phyloP scores from a whole-genome alignment of 2,329 filamentous ascomycete genomes.

The Elsinoe necatrix region DNA sequence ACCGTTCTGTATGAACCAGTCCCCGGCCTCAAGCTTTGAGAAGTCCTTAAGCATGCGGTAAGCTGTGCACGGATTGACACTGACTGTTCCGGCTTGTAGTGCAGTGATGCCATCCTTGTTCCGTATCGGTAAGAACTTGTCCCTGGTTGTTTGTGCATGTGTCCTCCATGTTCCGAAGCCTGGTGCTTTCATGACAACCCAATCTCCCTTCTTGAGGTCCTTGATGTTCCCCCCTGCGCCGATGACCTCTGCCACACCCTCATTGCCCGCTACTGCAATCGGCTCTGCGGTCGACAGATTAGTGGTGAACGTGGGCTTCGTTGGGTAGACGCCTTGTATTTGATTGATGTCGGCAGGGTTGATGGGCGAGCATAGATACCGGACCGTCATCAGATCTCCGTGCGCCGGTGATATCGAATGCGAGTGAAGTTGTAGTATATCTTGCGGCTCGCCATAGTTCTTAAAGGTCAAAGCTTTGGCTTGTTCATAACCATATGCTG shows the following conservation, averaged over 20 bases:
- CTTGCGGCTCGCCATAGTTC: slow-evolving; percentile 63
- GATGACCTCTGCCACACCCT: slow-evolving; percentile 87
- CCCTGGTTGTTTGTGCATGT: slow-evolving; percentile 60
- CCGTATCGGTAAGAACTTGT: slow-evolving; percentile 59
- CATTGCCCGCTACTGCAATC: slow-evolving; percentile 75
- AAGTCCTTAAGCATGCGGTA: slow-evolving; percentile 90
- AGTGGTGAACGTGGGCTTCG: slow-evolving; percentile 68
- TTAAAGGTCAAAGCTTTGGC: slow-evolving; percentile 73
- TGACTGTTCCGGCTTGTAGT: slow-evolving; percentile 76
- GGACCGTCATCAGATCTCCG: slow-evolving; percentile 64
- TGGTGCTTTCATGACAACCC: slow-evolving; percentile 79
- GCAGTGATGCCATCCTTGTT: slow-evolving; percentile 62
- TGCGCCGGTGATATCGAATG: slow-evolving; percentile 71
- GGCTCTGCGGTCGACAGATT: slow-evolving; percentile 68
- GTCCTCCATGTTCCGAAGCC: slow-evolving; percentile 93
- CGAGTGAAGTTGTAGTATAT: slow-evolving; percentile 61
- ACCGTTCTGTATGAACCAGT: slow-evolving; percentile 96
- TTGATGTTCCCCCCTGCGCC: slow-evolving; percentile 55
- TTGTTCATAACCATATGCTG: slow-evolving; percentile 71
- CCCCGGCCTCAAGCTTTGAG: slow-evolving; percentile 54
- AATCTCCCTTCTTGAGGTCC: slow-evolving; percentile 67
- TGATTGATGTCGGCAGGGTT: slow-evolving; percentile 98
- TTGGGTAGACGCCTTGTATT: slow-evolving; percentile 92
- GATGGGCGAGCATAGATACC: slow-evolving; percentile 82
- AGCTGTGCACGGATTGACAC: slow-evolving; percentile 87